Base-by-base conservation (phyloP, 1,284 basidiomycete genomes). In the Cryptococcus amylolentus region DNA sequence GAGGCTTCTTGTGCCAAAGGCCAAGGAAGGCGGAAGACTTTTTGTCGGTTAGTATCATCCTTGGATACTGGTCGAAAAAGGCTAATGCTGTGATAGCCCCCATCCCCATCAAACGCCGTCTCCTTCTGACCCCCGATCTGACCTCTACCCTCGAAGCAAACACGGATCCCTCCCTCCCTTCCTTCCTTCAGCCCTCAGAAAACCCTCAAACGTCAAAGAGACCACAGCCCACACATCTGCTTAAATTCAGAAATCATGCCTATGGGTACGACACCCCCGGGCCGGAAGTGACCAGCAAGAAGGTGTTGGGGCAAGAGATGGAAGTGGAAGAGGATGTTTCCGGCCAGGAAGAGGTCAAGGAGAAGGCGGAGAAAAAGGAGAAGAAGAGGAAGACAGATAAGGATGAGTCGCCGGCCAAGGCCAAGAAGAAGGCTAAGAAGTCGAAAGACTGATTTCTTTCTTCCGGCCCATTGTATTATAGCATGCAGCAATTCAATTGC, bases 161-260 rank as follows among this genome's bases (percentile, higher is more conserved):
- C 46, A 43, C 38, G 27, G 49, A 16, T 28, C 18, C 49, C 8
- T 46, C 59, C 5, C 35, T 64, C 1, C 63, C 65, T 3, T 66
- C 65, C 5, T 66, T 63, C 58, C 58, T 67, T 39, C 47, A 48
- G 26, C 12, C 18, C 57, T 20, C 41, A 39, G 14, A 35, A 48
- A 13, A 37, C 39, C 37, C 23, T 56, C 41, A 38, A 44, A 26
- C 42, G 3, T n/a, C 49, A 4, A 71, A 70, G 54, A 58, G 71
- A 38, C 38, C 37, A 14, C 73, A 75, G 52, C 73, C 73, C 0
- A 62, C 56, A 9, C 63, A 70, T 59, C 51, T 70, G 23, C 49
- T 76, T 51, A 76, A 76, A 57, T 74, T 76, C 61, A 63, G 73
- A 20, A 76, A 74, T 57, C 54, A 57, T 7, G 65, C 67, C 3